These are phyloP conservation scores for Wolfiporia cocos DNA, from an alignment of 1,284 basidiomycete species.

Conservation along the genomic window DNA sequence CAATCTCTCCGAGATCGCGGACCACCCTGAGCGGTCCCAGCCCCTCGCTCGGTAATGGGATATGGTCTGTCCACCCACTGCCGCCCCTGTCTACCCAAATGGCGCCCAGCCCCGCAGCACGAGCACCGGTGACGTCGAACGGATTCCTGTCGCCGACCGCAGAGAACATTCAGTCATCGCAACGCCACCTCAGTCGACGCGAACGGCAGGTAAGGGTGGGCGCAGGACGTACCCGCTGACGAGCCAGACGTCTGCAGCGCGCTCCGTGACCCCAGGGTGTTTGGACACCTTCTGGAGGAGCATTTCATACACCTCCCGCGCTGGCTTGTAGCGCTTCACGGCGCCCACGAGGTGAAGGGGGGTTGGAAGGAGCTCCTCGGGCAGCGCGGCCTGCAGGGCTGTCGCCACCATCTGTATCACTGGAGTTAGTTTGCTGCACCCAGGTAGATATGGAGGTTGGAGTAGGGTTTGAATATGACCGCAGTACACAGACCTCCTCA, in stretches of 20 bases:
- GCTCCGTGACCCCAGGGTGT: background rate
- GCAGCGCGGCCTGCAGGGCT: constrained; percentile 15
- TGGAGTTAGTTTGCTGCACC: background rate
- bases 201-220: background rate
- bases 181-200: background rate
- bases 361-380: constrained; percentile 7
- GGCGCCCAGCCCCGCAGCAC: constrained; percentile 21
- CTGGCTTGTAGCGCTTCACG: constrained; percentile 24
- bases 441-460: background rate
- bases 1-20: constrained; percentile 15
- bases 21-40: constrained; percentile 16
- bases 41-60: constrained; percentile 8
- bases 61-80: constrained; percentile 24
- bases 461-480: background rate
- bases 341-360: constrained; percentile 18
- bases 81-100: constrained; percentile 27
- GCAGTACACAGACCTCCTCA: background rate
- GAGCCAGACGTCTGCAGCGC: constrained; percentile 22
- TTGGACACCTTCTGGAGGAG: constrained; percentile 18
- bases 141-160: constrained; percentile 20
- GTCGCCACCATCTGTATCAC: constrained; percentile 21
- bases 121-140: constrained; percentile 29
- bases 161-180: background rate
- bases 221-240: constrained; percentile 25
- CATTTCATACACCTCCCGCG: constrained; percentile 20